phyloP scores from a whole-genome alignment of 495 filamentous ascomycete genomes.

The Neurospora sp. region DNA sequence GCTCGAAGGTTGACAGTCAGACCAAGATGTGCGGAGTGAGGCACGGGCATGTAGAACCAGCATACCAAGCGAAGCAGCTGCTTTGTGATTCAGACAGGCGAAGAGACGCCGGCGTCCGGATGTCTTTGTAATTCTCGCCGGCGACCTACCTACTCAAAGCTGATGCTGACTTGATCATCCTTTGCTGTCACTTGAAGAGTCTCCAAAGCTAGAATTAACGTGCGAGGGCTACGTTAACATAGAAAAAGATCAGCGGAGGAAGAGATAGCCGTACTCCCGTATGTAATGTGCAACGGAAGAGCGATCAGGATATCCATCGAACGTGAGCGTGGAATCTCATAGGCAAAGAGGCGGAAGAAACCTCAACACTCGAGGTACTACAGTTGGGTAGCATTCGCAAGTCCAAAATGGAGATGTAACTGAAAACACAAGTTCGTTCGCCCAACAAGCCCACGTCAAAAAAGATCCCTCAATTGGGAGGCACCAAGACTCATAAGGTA shows the following conservation, averaged over 20 bases:
- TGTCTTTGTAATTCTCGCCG: not conserved
- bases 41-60: not conserved
- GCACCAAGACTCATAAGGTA: not conserved
- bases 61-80: not conserved
- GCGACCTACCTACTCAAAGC: not conserved
- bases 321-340: not conserved
- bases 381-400: not conserved
- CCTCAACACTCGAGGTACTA: not conserved
- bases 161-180: not conserved
- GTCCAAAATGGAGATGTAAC: not conserved
- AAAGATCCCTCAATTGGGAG: not conserved
- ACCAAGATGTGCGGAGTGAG: not conserved
- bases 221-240: not conserved
- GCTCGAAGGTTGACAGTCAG: not conserved
- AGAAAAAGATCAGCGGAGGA: not conserved
- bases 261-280: not conserved
- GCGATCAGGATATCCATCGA: not conserved
- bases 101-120: not conserved
- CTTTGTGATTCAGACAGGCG: not conserved
- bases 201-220: not conserved
- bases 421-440: not conserved
- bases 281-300: not conserved
- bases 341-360: too few relatives aligned
- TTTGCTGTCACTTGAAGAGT: not conserved
- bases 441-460: not conserved